phyloP scores from a whole-genome alignment of 306 rosid genomes.

The Cyamopsis tetragonoloba region DNA sequence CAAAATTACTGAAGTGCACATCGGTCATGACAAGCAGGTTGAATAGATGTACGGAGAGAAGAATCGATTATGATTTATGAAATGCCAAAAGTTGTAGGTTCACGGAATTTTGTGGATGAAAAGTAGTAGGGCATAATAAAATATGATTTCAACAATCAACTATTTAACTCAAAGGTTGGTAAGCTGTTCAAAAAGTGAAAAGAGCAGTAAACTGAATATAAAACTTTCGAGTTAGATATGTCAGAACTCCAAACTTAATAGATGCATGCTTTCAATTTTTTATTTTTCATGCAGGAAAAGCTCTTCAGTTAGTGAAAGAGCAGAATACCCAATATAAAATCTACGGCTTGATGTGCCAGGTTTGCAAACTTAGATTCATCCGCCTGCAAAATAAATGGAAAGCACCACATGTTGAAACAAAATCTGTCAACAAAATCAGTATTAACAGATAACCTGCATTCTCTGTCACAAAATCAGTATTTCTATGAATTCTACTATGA shows the following conservation, averaged over 20 bases:
- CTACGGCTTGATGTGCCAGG: conserved; percentile 84
- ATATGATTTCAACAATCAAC: not conserved
- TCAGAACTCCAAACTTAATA: conserved; percentile 43
- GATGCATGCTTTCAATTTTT: not conserved
- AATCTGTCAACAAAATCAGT: not conserved
- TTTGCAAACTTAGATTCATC: conserved; percentile 58
- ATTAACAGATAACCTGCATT: not conserved
- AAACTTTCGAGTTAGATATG: conserved; percentile 64
- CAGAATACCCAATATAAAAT: conserved; percentile 70
- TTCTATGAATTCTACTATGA: not conserved
- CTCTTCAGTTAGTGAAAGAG: not conserved
- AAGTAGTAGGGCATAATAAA: not conserved
- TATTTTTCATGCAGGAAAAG: not conserved
- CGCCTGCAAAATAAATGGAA: conserved; percentile 44
- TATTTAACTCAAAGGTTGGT: not conserved
- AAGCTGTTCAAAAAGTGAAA: not conserved
- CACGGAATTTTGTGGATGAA: not conserved
- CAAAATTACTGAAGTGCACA: not conserved
- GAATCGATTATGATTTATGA: not conserved
- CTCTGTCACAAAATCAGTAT: not conserved
- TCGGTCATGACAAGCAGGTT: not conserved
- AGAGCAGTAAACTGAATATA: conserved; percentile 45
- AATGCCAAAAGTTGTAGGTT: not conserved
- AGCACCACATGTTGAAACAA: not conserved
- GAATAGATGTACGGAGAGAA: not conserved